A percentile compares a stretch with the other conserved stretches of the same genome.
Conservation (phyloP, 441 rosid genomes). For the Capsella rubella region DNA sequence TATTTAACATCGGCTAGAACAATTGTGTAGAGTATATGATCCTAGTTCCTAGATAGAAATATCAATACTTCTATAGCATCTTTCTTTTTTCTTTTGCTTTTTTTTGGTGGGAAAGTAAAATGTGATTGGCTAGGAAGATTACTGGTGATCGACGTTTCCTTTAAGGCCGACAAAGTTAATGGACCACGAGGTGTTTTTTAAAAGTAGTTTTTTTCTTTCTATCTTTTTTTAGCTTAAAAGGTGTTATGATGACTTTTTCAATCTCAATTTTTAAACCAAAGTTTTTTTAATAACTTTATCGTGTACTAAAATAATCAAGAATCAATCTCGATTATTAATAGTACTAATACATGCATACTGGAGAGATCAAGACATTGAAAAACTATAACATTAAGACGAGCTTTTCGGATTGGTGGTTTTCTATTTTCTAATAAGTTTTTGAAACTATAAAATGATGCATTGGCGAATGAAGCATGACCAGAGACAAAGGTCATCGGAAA, state of each 20-base stretch:
- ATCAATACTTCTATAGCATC: background rate
- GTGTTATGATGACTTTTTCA: slow-evolving; percentile 26
- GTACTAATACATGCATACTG: slow-evolving; percentile 1
- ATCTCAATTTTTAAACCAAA: background rate
- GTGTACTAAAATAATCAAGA: background rate
- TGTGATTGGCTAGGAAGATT: slow-evolving; percentile 34
- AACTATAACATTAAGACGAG: background rate
- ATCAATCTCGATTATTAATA: background rate
- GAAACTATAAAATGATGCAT: background rate
- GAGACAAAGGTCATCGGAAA: slow-evolving; percentile 45
- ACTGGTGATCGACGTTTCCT: slow-evolving; percentile 35
- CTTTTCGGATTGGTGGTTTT: slow-evolving; percentile 3
- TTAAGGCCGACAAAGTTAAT: slow-evolving; percentile 42
- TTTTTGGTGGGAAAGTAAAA: background rate
- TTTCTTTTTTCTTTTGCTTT: background rate
- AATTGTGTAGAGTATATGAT: background rate
- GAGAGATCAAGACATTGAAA: slow-evolving; percentile 18
- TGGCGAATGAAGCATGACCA: slow-evolving; percentile 33
- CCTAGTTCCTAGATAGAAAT: background rate
- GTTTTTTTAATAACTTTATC: background rate
- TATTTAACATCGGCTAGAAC: background rate
- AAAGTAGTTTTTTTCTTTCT: slow-evolving; percentile 15
- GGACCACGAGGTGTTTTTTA: slow-evolving; percentile 35
- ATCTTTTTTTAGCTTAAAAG: slow-evolving; percentile 16
- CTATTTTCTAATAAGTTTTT: slow-evolving; percentile 1